These are phyloP conservation scores for Pugionium dolabratum DNA, from an alignment of 345 rosid species.

Conservation along the genomic window DNA sequence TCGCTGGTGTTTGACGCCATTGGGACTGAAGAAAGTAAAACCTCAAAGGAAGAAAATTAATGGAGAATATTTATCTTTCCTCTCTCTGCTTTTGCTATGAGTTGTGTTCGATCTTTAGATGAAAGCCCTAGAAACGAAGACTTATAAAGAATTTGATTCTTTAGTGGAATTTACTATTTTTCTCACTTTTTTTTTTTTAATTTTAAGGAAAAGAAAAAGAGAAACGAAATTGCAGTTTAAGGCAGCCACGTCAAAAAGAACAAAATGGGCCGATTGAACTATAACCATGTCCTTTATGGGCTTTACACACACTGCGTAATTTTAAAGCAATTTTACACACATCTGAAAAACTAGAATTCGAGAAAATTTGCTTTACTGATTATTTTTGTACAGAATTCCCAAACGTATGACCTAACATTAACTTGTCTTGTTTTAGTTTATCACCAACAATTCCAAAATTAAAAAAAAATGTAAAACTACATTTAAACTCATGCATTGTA, in stretches of 20 bases:
- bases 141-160: conserved; percentile 12
- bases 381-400: too few species aligned
- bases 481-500: too few species aligned
- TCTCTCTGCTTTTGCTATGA: conserved; percentile 1
- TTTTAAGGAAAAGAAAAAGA: not conserved
- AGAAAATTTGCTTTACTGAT: too few species aligned
- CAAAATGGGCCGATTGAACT: not conserved
- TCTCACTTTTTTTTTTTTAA: not conserved
- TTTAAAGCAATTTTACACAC: too few species aligned
- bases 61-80: not conserved
- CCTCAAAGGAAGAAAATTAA: not conserved
- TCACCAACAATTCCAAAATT: too few species aligned
- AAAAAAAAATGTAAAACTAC: too few species aligned
- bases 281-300: not conserved
- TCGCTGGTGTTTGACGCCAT: conserved; percentile 40
- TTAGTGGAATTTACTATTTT: conserved; percentile 29
- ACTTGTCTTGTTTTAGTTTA: too few species aligned
- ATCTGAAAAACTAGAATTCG: too few species aligned
- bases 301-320: not conserved
- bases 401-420: too few species aligned
- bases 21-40: conserved; percentile 10
- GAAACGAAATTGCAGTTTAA: conserved; percentile 6
- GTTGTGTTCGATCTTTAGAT: not conserved
- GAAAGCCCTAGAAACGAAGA: conserved; percentile 31
- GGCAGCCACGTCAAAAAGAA: conserved; percentile 25